Base-by-base conservation (phyloP, 192 early-diverging fungal species). In the Podila minutissima region DNA sequence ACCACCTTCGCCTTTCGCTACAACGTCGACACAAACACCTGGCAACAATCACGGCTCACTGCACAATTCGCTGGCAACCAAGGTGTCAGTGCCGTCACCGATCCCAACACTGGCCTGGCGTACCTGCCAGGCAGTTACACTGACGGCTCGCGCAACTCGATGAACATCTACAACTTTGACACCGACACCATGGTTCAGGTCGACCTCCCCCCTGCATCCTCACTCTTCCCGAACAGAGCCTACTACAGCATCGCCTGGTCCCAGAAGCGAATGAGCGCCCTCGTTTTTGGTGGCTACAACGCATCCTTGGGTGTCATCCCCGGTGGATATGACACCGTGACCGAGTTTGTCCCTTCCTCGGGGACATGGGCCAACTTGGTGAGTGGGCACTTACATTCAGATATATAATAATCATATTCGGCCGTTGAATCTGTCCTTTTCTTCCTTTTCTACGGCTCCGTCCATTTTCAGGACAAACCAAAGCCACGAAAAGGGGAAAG, bases 231-330 rank as follows among this genome's bases (percentile, higher is more conserved):
- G 8, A 46, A 37, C 22, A 62, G 76, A 26, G 46, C 76, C 0
- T 79, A 79, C 59, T 79, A 72, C 29, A n/a, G 48, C 19, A 59
- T 57, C 28, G 61, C 63, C 24, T 79, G 70, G 70, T 53, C 59
- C 4, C 15, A 50, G 29, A 62, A 67, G 8, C 65, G 76, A 10
- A 68, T 67, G 15, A 79, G 76, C 9, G 71, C 71, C 46, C 53
- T 81, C 4, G 69, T 64, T 33, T 81, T 81, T 69, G 77, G 77
- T 31, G 77, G 77, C 5, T 81, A 81, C 33, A 73, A 69, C 46
- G 5, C 24, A 2, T 5, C 62, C 5, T 51, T 59, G 0, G 9
- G 28, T 9, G 24, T 26, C 0, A 50, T 73, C 12, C 22, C 15
- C 2, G 29, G 63, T 6, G 62, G 32, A 32, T 55, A 55, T 12